Evolutionary conservation across 805 yeast genomes (phyloP), one percentile per base, ranked within the genome.

Genomic region (Lachancea nothofagi): DNA sequence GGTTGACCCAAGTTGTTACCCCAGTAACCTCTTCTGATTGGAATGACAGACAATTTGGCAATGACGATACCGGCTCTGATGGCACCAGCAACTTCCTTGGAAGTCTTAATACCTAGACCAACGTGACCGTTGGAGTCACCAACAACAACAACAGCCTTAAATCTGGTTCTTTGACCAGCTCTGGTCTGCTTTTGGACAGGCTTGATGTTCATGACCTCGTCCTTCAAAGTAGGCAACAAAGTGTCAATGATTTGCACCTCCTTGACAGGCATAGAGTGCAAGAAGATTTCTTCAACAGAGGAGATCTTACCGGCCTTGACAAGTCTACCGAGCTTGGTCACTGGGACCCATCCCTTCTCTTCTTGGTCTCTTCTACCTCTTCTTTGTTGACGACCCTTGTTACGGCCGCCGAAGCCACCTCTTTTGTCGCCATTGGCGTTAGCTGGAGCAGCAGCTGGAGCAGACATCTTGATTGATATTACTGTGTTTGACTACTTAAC

Each of bases 11-110:
- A 85, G 81, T 88, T 87, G 72, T 95, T 75, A 77, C 98, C 98
- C 98, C 98, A 93, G 93, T 93, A 93, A 80, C 98, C 98, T 83
- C 98, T 88, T 83, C 98, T 90, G 78, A 93, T 90, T 70, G 98
- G 98, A 71, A 93, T 88, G 74, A 93, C 83, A 60, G 96, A 83
- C 68, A 93, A 82, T 81, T 93, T 93, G 72, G 98, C 98, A 69
- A 93, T 88, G 80, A 88, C 80, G 78, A 93, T 90, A 65, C 97
- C 98, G 64, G 97, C 96, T 78, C 96, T 88, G 79, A 93, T 93
- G 70, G 98, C 97, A 66, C 97, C 88, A 64, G 98, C 98, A 67
- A 93, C 97, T 79, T 93, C 98, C 88, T 93, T 93, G 65, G 98
- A 96, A 71, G 97, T 90, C 88, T 93, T 93, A 79, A 93, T 88